Evolutionary conservation across 2,329 filamentous ascomycete genomes (phyloP), one percentile per base, ranked within the genome.

Genomic region (Diplocarpon rosae): DNA sequence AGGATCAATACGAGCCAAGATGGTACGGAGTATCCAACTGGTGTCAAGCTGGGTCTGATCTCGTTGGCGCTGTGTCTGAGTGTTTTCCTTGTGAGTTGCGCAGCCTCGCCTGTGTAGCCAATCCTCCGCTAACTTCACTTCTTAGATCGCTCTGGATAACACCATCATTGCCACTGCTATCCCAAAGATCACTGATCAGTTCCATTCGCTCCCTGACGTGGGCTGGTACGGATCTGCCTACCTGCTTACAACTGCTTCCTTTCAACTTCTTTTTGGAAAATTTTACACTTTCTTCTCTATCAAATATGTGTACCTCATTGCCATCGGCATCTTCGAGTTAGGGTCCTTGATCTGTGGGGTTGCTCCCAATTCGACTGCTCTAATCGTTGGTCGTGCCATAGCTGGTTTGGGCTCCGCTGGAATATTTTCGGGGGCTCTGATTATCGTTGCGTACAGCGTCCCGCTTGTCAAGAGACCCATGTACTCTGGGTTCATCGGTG

Each of bases 191-290:
- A 65, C 63, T 0, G 58, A 63, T 51, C 54, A 63, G 12, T 63
- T 66, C 52, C 59, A 66, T 30, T 61, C 63, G 34, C 57, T 69
- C 1, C 56, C 62, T 13, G 67, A 70, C 49, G 63, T 70, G 15
- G 67, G 66, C 35, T 70, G 68, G 67, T 69, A 70, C 44, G 66
- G 65, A 1, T 62, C 59, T 43, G 62, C 63, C 24, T 65, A 66
- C 42, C 51, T 65, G 37, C 52, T 67, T 30, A 63, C 63, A 2
- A 62, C 55, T 37, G 63, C 57, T 50, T 65, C 53, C 8, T 53
- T 59, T 24, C 56, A 59, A 45, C 42, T 54, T 6, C 55, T 58
- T 11, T 58, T 57, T 35, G 60, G 60, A 17, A 61, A 59, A 45
- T 57, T 62, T 39, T 63, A 61, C 36, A 57, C 58, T 28, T 55